Base-by-base conservation (phyloP, 495 filamentous ascomycete genomes). In the Hypoxylon lenormandii region DNA sequence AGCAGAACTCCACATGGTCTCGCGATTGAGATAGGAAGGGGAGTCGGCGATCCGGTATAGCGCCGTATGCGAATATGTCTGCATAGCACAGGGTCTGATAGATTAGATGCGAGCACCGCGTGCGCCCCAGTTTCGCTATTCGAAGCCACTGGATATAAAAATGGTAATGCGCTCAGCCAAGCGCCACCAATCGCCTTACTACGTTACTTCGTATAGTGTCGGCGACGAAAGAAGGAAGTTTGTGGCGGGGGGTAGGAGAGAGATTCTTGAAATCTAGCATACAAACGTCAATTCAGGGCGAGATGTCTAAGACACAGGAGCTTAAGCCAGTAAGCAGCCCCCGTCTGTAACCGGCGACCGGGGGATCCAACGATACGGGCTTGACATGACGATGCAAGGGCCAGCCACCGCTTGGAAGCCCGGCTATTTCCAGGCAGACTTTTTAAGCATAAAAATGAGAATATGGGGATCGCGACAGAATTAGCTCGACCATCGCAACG, bases 311-410 rank as follows among this genome's bases (percentile, higher is more conserved):
- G 30, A 33, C 6, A 33, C 30, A 33, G 30, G 6, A 33, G 30
- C 30, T 33, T 11, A 11, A 33, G 30, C 30, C 30, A 33, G 30
- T 33, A 33, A 33, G 30, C 30, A 33, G 30, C 30, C 30, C 42
- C 58, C 42, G 57, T 56, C 42, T 58, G 26, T 68, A 43, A 46
- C 21, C 59, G 59, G 48, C 21, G 47, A 43, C 66, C 23, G 46
- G 66, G 66, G 59, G 53, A 57, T 12, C 66, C 66, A 69, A 11
- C 66, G 66, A 69, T 59, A 26, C 59, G 60, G 66, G 30, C 30
- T 33, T 33, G 30, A 33, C 30, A 33, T 21, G 30, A 33, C 16
- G 30, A 70, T 70, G 66, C 66, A 64, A 64, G 66, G 66, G 48
- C 60, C 66, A 43, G n/a, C n/a, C n/a, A n/a, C n/a, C 49, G 18